A percentile compares a stretch with the other conserved stretches of the same genome.
These are phyloP conservation scores for Vicia villosa DNA, from an alignment of 306 rosid genomes.

Conservation along the genomic window DNA sequence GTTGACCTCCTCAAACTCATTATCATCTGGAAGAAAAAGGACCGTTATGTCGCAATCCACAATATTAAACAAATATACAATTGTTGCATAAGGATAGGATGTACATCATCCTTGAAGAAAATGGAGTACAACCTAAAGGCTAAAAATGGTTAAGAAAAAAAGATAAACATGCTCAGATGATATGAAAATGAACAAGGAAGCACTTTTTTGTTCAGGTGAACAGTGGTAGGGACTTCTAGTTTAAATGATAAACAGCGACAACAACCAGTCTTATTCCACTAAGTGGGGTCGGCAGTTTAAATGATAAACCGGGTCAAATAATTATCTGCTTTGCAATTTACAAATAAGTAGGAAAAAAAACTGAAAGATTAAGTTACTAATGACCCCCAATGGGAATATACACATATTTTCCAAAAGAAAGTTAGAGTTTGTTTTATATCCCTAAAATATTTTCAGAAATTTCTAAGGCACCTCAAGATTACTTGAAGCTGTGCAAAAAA, in stretches of 20 bases:
- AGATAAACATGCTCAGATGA: constrained; percentile 1
- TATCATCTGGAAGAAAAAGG: constrained; percentile 58
- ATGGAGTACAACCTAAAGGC: not conserved
- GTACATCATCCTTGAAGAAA: not conserved
- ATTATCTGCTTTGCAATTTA: not conserved
- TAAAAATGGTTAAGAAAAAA: not conserved
- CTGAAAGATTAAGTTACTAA: not conserved
- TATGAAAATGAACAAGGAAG: not conserved
- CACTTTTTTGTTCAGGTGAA: not conserved
- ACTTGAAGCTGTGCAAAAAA: not conserved
- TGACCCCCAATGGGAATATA: constrained; percentile 6
- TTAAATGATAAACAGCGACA: too few species aligned
- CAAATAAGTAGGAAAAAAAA: not conserved
- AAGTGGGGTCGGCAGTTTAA: too few species aligned
- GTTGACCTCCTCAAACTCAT: constrained; percentile 80
- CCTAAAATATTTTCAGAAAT: not conserved
- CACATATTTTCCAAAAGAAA: not conserved
- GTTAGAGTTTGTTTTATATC: not conserved
- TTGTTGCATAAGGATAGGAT: not conserved
- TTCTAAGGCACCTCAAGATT: too few species aligned
- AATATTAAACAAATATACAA: not conserved
- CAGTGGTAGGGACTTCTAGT: not conserved
- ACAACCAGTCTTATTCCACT: too few species aligned
- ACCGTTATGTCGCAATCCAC: not conserved
- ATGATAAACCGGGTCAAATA: not conserved